Evolutionary conservation across 352 stramenopile species (phyloP).

Genomic region (Globisporangium solare): DNA sequence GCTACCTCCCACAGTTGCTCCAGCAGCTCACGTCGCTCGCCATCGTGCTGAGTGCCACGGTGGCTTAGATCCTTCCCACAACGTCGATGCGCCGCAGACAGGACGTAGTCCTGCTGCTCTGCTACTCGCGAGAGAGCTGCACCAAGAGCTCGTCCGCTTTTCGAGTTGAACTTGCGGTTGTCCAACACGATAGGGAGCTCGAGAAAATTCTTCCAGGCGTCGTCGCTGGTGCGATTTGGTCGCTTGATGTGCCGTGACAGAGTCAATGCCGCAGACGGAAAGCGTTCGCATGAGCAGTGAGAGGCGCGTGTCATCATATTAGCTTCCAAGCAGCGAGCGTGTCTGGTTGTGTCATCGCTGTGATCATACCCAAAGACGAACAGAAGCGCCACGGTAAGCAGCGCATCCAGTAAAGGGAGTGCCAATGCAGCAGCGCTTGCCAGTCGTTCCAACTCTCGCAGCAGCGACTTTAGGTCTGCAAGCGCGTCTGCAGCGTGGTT

Average conservation of each 20-base stretch:
- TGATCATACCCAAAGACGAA: constrained; percentile 2
- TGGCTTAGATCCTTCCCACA: not conserved
- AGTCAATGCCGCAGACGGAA: not conserved
- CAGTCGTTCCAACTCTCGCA: not conserved
- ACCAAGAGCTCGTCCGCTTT: constrained; percentile 6
- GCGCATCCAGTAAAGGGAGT: constrained; percentile 1
- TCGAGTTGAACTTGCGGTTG: constrained; percentile 1
- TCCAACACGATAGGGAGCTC: constrained; percentile 3
- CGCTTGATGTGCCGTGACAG: not conserved
- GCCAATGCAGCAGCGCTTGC: not conserved
- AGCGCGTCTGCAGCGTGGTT: constrained; percentile 23
- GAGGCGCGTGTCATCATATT: not conserved
- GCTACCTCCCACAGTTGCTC: not conserved
- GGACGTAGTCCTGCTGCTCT: constrained; percentile 5
- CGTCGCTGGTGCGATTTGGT: not conserved
- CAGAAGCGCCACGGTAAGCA: not conserved
- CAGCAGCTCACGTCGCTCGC: not conserved
- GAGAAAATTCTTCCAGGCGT: constrained; percentile 6
- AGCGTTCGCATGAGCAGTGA: not conserved
- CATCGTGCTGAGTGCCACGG: not conserved
- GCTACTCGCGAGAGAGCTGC: not conserved
- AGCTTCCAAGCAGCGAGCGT: not conserved
- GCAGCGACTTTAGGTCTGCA: constrained; percentile 15
- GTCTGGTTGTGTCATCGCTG: not conserved
- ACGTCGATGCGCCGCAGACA: not conserved